Conservation (phyloP, 192 early-diverging fungal genomes). For the Umbelopsis vinacea region DNA sequence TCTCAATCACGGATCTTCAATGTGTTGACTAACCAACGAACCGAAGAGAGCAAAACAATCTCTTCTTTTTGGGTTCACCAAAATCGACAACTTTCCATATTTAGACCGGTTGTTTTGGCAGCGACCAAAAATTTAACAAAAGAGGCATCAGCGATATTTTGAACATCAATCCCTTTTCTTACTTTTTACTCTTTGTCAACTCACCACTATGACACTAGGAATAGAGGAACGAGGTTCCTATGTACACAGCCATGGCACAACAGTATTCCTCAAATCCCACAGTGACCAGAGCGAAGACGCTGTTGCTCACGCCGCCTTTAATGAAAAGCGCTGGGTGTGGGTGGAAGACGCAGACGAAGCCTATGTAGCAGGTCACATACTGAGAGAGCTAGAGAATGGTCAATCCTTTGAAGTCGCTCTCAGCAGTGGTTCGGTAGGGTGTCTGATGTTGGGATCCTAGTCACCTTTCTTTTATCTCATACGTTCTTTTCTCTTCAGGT, state of each 20-base stretch:
- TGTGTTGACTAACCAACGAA: no score
- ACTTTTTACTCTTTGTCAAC: neutral
- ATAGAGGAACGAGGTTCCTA: conserved; percentile 27
- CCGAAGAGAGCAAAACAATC: no score
- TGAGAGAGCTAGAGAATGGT: conserved; percentile 59
- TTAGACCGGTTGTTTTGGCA: conserved; percentile 22
- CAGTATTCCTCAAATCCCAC: conserved; percentile 31
- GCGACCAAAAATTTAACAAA: conserved; percentile 23
- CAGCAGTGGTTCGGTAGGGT: conserved; percentile 74
- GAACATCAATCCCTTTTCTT: conserved; percentile 17
- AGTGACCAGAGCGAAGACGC: conserved; percentile 57
- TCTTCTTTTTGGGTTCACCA: neutral
- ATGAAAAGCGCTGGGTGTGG: conserved; percentile 98
- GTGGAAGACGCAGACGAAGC: conserved; percentile 91
- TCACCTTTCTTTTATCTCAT: no score
- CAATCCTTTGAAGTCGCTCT: conserved; percentile 78
- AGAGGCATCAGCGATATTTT: conserved; percentile 20
- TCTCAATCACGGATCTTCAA: no score
- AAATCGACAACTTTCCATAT: conserved; percentile 18
- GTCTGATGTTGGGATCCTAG: neutral
- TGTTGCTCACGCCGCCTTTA: conserved; percentile 78
- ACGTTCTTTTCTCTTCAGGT: conserved; percentile 48
- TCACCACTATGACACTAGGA: conserved; percentile 5
- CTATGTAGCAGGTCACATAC: conserved; percentile 84
- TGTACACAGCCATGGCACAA: conserved; percentile 41